Evolutionary conservation across 129 eudicot species (phyloP).

Genomic region (Smallanthus sonchifolius): DNA sequence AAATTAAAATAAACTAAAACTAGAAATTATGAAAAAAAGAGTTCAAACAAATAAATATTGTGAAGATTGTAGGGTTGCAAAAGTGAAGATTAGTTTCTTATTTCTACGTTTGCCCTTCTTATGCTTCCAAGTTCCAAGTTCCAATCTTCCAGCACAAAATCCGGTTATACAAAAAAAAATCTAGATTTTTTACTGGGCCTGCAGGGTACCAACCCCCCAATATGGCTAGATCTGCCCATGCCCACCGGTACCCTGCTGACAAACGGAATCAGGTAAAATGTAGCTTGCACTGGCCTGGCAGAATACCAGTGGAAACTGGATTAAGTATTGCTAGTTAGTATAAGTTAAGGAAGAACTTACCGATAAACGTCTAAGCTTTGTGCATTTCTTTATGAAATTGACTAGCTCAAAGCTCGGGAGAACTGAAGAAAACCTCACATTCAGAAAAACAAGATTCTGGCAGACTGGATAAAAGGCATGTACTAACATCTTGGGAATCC

Average conservation of each 20-base stretch:
- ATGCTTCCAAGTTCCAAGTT: no score
- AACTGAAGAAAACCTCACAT: slow-evolving; percentile 61
- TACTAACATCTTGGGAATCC: slow-evolving; percentile 48
- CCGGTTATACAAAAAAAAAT: no score
- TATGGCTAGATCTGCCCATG: no score
- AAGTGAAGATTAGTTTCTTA: no score
- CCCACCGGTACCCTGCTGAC: not conserved
- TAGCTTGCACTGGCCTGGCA: not conserved
- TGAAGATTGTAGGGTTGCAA: no score
- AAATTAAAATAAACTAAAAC: no score
- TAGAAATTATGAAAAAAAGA: no score
- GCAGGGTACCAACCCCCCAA: no score
- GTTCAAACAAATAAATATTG: no score
- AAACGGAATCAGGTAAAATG: not conserved
- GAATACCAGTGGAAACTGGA: not conserved
- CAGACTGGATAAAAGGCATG: slow-evolving; percentile 61
- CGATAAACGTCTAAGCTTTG: slow-evolving; percentile 56
- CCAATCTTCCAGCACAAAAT: no score
- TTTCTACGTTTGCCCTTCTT: no score
- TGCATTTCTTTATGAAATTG: slow-evolving; percentile 54
- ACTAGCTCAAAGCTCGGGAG: slow-evolving; percentile 38
- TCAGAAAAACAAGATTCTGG: slow-evolving; percentile 45
- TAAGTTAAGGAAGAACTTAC: slow-evolving; percentile 29
- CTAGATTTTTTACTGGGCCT: no score
- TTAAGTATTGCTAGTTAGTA: not conserved